Evolutionary conservation across 345 rosid genomes (phyloP).

Genomic region (Lepidium sativum): DNA sequence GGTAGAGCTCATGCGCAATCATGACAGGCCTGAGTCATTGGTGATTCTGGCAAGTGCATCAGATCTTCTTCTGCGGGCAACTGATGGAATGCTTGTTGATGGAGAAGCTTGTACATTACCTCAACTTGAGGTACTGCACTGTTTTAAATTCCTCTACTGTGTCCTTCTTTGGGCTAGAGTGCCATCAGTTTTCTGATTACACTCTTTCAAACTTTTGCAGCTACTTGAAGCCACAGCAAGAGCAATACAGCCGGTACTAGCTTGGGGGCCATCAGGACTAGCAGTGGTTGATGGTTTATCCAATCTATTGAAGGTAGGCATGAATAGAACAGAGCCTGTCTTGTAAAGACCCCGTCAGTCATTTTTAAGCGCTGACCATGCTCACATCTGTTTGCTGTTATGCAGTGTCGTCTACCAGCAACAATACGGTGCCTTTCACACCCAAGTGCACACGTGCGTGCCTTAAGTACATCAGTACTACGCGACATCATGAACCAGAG

Average conservation of each 20-base stretch:
- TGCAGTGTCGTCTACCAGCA: slow-evolving; percentile 95
- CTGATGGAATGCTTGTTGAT: slow-evolving; percentile 95
- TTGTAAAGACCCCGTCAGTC: neutral
- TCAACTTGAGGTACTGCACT: slow-evolving; percentile 66
- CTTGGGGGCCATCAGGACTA: slow-evolving; percentile 86
- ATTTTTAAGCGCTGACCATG: neutral
- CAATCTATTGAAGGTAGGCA: slow-evolving; percentile 72
- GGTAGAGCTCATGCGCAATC: slow-evolving; percentile 91
- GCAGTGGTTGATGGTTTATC: slow-evolving; percentile 89
- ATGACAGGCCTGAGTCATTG: slow-evolving; percentile 72
- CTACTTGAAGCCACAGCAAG: slow-evolving; percentile 94
- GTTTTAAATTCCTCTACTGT: neutral
- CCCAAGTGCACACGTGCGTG: slow-evolving; percentile 92
- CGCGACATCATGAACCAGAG: slow-evolving; percentile 55
- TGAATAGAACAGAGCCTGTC: neutral
- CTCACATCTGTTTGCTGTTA: neutral
- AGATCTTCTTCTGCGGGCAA: slow-evolving; percentile 90
- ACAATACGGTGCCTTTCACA: slow-evolving; percentile 78
- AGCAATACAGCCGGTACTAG: slow-evolving; percentile 70
- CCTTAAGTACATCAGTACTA: slow-evolving; percentile 81
- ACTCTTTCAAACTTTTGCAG: slow-evolving; percentile 34
- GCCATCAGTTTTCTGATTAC: neutral
- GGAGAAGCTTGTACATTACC: slow-evolving; percentile 98
- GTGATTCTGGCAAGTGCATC: slow-evolving; percentile 89
- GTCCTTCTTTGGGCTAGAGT: neutral